A percentile compares a stretch with the other conserved stretches of the same genome.
phyloP scores from a whole-genome alignment of 202 grass and related monocot species.

The Musa balbisiana region DNA sequence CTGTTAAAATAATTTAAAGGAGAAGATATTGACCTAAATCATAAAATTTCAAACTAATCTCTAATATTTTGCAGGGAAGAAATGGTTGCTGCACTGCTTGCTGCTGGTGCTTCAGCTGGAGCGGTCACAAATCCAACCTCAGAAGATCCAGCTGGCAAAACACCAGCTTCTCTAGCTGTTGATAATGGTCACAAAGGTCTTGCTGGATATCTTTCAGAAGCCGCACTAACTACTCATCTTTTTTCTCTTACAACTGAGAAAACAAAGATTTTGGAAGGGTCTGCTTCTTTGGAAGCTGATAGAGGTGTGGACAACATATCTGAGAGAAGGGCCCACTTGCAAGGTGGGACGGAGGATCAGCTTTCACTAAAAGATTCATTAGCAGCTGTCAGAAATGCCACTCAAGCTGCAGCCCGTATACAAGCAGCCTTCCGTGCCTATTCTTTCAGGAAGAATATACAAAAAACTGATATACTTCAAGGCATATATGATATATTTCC shows the following conservation, averaged over 20 bases:
- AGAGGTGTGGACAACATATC: constrained; percentile 45
- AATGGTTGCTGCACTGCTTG: constrained; percentile 59
- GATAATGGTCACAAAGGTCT: constrained; percentile 61
- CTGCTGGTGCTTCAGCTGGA: constrained; percentile 57
- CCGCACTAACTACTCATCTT: constrained; percentile 53
- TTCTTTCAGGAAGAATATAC: constrained; percentile 62
- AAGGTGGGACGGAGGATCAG: constrained; percentile 59
- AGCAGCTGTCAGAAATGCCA: constrained; percentile 55
- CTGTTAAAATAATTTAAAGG: not conserved
- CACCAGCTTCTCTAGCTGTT: constrained; percentile 58
- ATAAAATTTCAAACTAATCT: not conserved
- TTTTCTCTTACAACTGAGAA: constrained; percentile 48
- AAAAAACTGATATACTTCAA: constrained; percentile 27
- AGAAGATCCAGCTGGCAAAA: constrained; percentile 47
- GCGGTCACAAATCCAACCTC: constrained; percentile 65
- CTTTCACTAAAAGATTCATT: constrained; percentile 74
- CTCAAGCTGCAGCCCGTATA: constrained; percentile 77
- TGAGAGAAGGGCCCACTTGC: constrained; percentile 40
- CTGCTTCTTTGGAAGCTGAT: constrained; percentile 15
- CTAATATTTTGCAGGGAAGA: constrained; percentile 37
- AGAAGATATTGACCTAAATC: not conserved
- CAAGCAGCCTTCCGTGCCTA: constrained; percentile 57
- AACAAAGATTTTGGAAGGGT: constrained; percentile 16
- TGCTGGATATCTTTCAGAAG: constrained; percentile 90
- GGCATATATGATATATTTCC: constrained; percentile 21